Conservation (phyloP, 768 basidiomycete genomes). For the Kwoniella botswanensis region DNA sequence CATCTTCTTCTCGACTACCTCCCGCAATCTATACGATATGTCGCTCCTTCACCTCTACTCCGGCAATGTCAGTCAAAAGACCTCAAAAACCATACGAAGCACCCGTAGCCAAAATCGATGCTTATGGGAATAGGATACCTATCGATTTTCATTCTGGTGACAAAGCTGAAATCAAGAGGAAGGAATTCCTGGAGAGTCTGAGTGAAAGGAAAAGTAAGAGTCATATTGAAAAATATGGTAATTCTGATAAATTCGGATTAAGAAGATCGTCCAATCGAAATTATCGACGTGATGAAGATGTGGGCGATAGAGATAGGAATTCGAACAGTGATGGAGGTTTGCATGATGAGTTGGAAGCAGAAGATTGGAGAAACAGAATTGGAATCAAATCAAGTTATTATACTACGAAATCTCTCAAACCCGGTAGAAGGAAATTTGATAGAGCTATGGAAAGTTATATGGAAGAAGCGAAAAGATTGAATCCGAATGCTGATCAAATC, state of each 20-base stretch:
- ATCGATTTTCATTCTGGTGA: background rate
- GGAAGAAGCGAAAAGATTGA: conserved; percentile 6
- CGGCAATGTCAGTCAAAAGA: conserved; percentile 14
- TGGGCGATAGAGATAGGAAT: background rate
- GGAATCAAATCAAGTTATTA: conserved; percentile 7
- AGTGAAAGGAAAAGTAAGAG: conserved; percentile 3
- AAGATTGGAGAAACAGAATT: conserved; percentile 13
- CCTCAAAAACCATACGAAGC: conserved; percentile 27
- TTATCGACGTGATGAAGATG: background rate
- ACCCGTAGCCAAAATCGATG: conserved; percentile 17
- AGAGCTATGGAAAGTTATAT: conserved; percentile 11
- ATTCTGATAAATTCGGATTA: conserved; percentile 6
- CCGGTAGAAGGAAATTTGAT: conserved; percentile 8
- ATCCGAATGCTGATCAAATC: background rate
- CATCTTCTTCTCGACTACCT: conserved; percentile 19
- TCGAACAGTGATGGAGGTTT: background rate
- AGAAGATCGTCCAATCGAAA: background rate
- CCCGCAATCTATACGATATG: background rate
- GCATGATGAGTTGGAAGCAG: background rate
- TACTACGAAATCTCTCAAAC: background rate
- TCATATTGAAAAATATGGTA: conserved; percentile 18
- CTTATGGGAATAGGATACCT: conserved; percentile 17
- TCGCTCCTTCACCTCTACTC: conserved; percentile 7
- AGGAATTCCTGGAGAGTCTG: conserved; percentile 11
- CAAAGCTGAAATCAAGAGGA: conserved; percentile 2